phyloP scores from a whole-genome alignment of 148 eudicot species.

The Silene conica region DNA sequence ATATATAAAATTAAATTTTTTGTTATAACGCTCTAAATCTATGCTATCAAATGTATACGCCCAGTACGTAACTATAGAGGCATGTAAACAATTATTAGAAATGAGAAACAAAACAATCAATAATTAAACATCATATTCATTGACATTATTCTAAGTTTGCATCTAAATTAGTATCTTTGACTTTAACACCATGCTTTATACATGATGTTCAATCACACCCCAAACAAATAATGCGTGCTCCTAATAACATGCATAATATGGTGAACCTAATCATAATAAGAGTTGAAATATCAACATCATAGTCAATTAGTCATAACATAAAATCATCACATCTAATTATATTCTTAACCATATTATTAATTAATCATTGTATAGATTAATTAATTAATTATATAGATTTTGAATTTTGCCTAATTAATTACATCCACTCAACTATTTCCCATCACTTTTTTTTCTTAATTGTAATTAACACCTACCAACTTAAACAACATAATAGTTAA shows the following conservation, averaged over 20 bases:
- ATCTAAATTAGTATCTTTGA: neutral
- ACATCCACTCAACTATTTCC: neutral
- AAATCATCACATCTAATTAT: neutral
- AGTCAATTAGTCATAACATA: neutral
- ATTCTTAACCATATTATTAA: neutral
- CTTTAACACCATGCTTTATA: neutral
- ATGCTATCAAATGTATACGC: too few relatives aligned
- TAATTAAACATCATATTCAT: neutral
- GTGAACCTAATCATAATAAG: conserved; percentile 23
- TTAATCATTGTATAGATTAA: too few relatives aligned
- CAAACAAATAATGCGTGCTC: conserved; percentile 6
- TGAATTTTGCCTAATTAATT: neutral
- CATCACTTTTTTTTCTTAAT: neutral
- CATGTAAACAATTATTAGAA: too few relatives aligned
- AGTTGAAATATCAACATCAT: conserved; percentile 8
- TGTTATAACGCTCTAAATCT: too few relatives aligned
- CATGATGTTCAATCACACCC: neutral
- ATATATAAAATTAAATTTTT: too few relatives aligned
- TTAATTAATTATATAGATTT: too few relatives aligned
- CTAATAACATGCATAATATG: conserved; percentile 11
- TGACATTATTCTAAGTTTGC: neutral
- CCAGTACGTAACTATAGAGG: too few relatives aligned
- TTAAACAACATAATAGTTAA: neutral
- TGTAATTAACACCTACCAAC: conserved; percentile 2
- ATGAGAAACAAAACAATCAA: neutral